A percentile compares a stretch with the other conserved stretches of the same genome.
Evolutionary conservation across 257 asterid genomes (phyloP).

Genomic region (Thymus mandschuricus): DNA sequence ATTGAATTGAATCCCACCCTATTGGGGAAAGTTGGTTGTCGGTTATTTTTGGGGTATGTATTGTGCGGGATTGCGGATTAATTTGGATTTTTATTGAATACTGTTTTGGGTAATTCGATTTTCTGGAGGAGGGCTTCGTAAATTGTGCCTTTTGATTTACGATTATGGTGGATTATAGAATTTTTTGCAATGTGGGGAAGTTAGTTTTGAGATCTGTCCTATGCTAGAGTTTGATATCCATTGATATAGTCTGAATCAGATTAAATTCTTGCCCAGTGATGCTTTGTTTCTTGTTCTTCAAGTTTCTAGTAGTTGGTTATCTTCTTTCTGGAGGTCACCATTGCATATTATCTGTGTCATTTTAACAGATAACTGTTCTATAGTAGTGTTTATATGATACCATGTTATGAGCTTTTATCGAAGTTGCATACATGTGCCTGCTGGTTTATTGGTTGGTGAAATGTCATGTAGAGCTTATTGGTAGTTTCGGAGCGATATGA

Average conservation of each 20-base stretch:
- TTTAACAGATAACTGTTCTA: too few relatives aligned
- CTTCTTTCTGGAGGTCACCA: too few relatives aligned
- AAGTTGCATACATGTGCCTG: not conserved
- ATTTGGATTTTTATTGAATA: not conserved
- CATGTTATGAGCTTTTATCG: not conserved
- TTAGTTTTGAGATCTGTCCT: not conserved
- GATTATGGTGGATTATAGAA: constrained; percentile 5
- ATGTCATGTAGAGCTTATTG: not conserved
- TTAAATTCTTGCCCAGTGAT: not conserved
- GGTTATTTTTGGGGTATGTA: not conserved
- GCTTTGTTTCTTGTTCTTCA: not conserved
- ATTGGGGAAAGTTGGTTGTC: not conserved
- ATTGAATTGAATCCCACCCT: not conserved
- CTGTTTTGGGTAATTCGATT: not conserved
- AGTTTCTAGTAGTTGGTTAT: not conserved
- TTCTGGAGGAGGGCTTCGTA: not conserved
- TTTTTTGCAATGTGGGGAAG: constrained; percentile 8
- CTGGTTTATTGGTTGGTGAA: not conserved
- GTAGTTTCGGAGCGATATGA: not conserved
- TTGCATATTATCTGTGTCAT: too few relatives aligned
- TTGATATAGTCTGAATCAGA: not conserved
- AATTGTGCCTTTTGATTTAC: not conserved
- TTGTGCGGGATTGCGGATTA: constrained; percentile 4
- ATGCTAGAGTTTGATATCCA: not conserved
- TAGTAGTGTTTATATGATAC: too few relatives aligned